Percentiles rank a stretch among this genome's conserved stretches.
These are phyloP conservation scores for Iris pallida DNA, from an alignment of 116 monocot species.

Conservation along the genomic window DNA sequence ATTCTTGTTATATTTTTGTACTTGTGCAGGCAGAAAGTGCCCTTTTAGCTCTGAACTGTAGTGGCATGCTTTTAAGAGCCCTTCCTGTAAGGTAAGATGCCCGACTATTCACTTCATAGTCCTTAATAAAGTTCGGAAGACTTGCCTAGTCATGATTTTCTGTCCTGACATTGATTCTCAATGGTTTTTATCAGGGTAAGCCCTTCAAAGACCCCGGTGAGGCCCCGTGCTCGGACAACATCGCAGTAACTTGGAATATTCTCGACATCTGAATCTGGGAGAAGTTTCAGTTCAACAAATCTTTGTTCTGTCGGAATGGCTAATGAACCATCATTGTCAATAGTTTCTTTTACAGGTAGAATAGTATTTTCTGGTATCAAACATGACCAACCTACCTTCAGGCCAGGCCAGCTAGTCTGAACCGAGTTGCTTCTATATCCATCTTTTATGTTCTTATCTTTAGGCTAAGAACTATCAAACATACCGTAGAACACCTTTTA, in stretches of 20 bases:
- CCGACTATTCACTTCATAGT: background rate
- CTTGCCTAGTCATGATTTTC: background rate
- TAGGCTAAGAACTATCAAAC: background rate
- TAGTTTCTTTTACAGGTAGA: background rate
- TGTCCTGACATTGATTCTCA: background rate
- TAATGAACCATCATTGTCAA: background rate
- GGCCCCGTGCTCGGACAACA: constrained; percentile 18
- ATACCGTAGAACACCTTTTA: background rate
- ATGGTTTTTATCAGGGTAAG: constrained; percentile 25
- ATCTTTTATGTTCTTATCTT: constrained; percentile 1
- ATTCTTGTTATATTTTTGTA: background rate
- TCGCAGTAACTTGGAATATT: constrained; percentile 5
- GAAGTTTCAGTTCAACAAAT: background rate
- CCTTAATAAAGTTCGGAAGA: background rate
- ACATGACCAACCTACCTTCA: constrained; percentile 1
- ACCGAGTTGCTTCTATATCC: background rate
- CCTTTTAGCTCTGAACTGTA: constrained; percentile 26
- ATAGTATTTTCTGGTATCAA: background rate
- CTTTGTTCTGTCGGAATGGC: constrained; percentile 3
- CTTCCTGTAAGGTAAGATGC: constrained; percentile 32
- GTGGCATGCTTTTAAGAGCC: constrained; percentile 30
- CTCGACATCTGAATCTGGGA: background rate
- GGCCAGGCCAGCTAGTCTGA: too few species aligned
- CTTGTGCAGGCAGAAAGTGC: constrained; percentile 39
- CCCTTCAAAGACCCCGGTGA: constrained; percentile 41